phyloP scores from a whole-genome alignment of 139 green algal genomes.

The Pleodorina starrii region DNA sequence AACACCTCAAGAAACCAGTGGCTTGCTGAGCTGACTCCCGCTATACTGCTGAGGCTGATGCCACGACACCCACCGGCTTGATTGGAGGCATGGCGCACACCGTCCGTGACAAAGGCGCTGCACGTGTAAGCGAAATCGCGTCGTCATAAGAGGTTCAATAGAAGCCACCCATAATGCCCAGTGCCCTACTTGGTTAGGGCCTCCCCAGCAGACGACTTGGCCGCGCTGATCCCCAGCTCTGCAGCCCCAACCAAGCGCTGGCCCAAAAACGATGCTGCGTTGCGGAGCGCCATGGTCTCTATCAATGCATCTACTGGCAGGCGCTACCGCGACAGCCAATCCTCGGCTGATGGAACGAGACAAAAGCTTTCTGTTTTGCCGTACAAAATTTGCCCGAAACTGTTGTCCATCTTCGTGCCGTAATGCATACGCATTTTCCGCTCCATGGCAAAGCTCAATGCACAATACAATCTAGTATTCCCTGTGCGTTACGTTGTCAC shows the following conservation, averaged over 20 bases:
- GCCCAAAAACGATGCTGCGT: conserved; percentile 30
- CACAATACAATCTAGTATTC: no score
- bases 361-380: no score
- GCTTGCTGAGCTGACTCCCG: neutral
- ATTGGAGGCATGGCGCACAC: conserved; percentile 70
- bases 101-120: conserved; percentile 48
- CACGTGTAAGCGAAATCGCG: neutral
- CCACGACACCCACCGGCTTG: conserved; percentile 61
- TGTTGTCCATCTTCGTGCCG: no score
- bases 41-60: neutral
- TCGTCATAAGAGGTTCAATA: neutral
- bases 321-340: conserved; percentile 1
- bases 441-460: no score
- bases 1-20: neutral
- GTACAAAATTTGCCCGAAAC: no score
- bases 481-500: no score
- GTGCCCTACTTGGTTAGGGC: conserved; percentile 34
- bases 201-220: conserved; percentile 36
- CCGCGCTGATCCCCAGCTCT: conserved; percentile 36
- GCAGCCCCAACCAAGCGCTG: conserved; percentile 25
- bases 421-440: no score
- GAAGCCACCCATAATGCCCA: neutral
- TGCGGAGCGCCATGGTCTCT: conserved; percentile 46
- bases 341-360: no score
- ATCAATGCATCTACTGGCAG: neutral